Conservation (phyloP, 2,329 filamentous ascomycete genomes). For the Cytospora schulzeri region DNA sequence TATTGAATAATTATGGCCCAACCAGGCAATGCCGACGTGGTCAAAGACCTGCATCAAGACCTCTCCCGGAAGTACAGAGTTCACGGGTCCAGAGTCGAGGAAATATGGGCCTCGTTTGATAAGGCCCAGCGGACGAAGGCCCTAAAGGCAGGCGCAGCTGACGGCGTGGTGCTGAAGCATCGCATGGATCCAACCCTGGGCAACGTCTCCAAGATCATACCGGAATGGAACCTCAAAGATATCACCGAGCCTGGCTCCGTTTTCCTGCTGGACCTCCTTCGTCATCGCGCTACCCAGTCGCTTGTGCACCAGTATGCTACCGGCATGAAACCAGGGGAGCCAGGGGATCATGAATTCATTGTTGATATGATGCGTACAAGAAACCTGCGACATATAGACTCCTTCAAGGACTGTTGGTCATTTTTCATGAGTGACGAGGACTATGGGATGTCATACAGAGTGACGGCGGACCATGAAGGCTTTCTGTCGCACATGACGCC, state of each 20-base stretch:
- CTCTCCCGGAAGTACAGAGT: slow-evolving; percentile 42
- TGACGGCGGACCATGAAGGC: slow-evolving; percentile 31
- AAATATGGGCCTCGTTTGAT: slow-evolving; percentile 44
- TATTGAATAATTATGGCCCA: neutral
- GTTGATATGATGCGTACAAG: slow-evolving; percentile 33
- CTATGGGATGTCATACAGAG: slow-evolving; percentile 42
- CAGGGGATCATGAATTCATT: slow-evolving; percentile 7
- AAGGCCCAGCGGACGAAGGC: slow-evolving; percentile 38
- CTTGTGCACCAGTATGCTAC: slow-evolving; percentile 27
- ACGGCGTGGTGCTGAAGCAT: slow-evolving; percentile 41
- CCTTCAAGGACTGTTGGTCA: slow-evolving; percentile 38
- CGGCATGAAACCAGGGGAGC: neutral
- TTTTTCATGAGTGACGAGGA: slow-evolving; percentile 43
- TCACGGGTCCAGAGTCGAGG: slow-evolving; percentile 40
- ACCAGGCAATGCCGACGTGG: neutral
- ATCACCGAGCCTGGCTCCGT: slow-evolving; percentile 40
- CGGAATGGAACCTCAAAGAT: slow-evolving; percentile 49
- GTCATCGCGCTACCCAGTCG: slow-evolving; percentile 27
- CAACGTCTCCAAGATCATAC: slow-evolving; percentile 42
- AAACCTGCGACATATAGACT: slow-evolving; percentile 36
- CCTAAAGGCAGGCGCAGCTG: slow-evolving; percentile 38
- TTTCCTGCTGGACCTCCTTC: slow-evolving; percentile 29
- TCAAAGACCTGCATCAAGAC: slow-evolving; percentile 40
- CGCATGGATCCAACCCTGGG: slow-evolving; percentile 40
- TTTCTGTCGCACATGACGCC: slow-evolving; percentile 31